Conservation (phyloP, 2,329 filamentous ascomycete genomes). For the Paecilomyces fulvus region DNA sequence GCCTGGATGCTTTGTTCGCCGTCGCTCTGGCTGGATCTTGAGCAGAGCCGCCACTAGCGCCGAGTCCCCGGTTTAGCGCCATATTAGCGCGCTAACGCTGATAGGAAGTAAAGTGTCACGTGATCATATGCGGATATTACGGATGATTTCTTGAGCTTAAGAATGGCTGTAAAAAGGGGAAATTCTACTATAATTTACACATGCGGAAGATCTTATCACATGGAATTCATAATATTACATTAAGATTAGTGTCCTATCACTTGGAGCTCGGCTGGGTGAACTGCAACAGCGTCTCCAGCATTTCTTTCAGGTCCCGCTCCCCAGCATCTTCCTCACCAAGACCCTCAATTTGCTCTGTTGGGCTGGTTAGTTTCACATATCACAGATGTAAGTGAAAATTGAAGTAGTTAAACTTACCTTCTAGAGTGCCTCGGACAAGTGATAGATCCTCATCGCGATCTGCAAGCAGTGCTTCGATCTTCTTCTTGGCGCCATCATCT, state of each 20-base stretch:
- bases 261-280: slow-evolving; percentile 14
- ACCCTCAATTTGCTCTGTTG: slow-evolving; percentile 51
- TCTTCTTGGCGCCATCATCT: slow-evolving; percentile 64
- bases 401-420: slow-evolving; percentile 37
- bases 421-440: slow-evolving; percentile 58
- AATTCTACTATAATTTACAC: no score
- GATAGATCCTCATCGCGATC: slow-evolving; percentile 59
- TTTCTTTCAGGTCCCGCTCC: slow-evolving; percentile 50
- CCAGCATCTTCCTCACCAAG: slow-evolving; percentile 49
- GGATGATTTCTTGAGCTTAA: no score
- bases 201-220: no score
- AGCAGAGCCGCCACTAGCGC: slow-evolving; percentile 23
- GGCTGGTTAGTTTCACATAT: slow-evolving; percentile 8
- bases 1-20: slow-evolving; percentile 13
- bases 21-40: slow-evolving; percentile 22
- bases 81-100: slow-evolving; percentile 3
- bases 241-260: not conserved
- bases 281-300: slow-evolving; percentile 52
- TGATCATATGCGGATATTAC: slow-evolving; percentile 6
- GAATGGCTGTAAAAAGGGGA: no score
- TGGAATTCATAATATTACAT: not conserved
- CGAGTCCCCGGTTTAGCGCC: slow-evolving; percentile 15
- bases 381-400: not conserved
- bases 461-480: slow-evolving; percentile 55
- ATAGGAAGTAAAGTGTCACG: slow-evolving; percentile 10